A percentile compares a stretch with the other conserved stretches of the same genome.
phyloP scores from a whole-genome alignment of 2,329 filamentous ascomycete species.

The Aspergillus sp. region DNA sequence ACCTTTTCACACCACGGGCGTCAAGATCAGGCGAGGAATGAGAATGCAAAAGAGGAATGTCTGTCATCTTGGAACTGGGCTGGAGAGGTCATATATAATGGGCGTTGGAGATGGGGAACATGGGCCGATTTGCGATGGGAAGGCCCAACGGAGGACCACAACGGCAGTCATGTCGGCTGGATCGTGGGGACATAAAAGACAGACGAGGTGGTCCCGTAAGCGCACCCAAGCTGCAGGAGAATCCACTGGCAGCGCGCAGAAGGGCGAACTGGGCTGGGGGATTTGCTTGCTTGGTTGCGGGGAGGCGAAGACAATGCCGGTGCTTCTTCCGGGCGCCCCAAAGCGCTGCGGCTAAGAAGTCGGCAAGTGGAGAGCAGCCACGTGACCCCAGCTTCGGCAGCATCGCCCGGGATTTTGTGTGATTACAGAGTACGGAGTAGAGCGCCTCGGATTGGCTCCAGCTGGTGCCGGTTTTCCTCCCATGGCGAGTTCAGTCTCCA shows the following conservation, averaged over 20 bases:
- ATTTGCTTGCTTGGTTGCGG: constrained; percentile 20
- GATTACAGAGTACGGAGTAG: too few species aligned
- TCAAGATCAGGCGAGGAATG: neutral
- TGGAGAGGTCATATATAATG: constrained; percentile 35
- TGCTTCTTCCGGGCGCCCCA: constrained; percentile 29
- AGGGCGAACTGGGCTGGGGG: constrained; percentile 4
- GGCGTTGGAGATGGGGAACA: constrained; percentile 21
- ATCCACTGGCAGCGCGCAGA: constrained; percentile 1
- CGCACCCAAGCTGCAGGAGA: neutral
- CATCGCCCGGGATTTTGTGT: constrained; percentile 27
- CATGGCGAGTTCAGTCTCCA: neutral
- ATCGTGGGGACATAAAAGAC: constrained; percentile 22
- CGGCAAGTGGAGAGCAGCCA: constrained; percentile 37
- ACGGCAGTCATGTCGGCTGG: constrained; percentile 44
- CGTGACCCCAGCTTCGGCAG: constrained; percentile 31
- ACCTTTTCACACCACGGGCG: constrained; percentile 4
- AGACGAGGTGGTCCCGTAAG: constrained; percentile 10
- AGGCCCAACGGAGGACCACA: constrained; percentile 32
- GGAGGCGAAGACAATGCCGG: constrained; percentile 32
- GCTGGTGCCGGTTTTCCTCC: constrained; percentile 13
- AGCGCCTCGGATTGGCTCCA: constrained; percentile 12
- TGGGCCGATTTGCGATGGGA: constrained; percentile 24
- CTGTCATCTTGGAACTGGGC: constrained; percentile 7
- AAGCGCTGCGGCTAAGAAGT: constrained; percentile 28
- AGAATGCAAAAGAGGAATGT: neutral